Base-by-base conservation (phyloP, 495 filamentous ascomycete genomes). In the Aspergillus incahuasiensis region DNA sequence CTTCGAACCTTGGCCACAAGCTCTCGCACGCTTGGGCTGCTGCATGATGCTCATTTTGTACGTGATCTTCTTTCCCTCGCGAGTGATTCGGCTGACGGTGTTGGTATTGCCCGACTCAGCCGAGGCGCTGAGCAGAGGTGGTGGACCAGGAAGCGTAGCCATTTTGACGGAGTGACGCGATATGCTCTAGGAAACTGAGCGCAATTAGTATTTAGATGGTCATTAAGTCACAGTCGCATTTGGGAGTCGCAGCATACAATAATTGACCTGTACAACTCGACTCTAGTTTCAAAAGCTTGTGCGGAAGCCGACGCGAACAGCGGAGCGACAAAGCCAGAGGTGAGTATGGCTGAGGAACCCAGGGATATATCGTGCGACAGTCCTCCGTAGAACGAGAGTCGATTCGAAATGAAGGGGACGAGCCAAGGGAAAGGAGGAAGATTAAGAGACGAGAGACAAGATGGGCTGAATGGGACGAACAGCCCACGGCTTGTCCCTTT, bases 1-100 rank as follows among this genome's bases (percentile, higher is more conserved):
- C 73, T 97, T 97, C 19, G 92, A 91, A 41, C 94, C 94, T 34
- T 90, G 88, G 63, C 94, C 94, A 68, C 94, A 98, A 22, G 94
- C 94, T 79, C 94, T 80, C n/a, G 94, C 94, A 56, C 92, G 87
- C 73, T 95, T 86, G 1, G 94, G 94, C 65, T 97, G 91, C 71
- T 98, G 94, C 65, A 97, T 87, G 45, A 98, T 90, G 58, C 79
- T 85, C 72, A 96, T 68, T 60, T 80, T 78, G 66, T 98, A 98
- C 53, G 84, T 90, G 56, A 97, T 77, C 51, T 82, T 83, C 63
- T 86, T 86, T 49, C 90, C 91, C 57, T 91, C 85, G 57, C 83
- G 87, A 28, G 91, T 95, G 24, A 83, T 71, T 38, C 92, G 83
- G 49, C 79, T 83, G 62, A 78, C 73, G 42, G 71, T 72, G 62